These are phyloP conservation scores for Golubevia pallescens DNA, from an alignment of 1,284 basidiomycete species.

Conservation along the genomic window DNA sequence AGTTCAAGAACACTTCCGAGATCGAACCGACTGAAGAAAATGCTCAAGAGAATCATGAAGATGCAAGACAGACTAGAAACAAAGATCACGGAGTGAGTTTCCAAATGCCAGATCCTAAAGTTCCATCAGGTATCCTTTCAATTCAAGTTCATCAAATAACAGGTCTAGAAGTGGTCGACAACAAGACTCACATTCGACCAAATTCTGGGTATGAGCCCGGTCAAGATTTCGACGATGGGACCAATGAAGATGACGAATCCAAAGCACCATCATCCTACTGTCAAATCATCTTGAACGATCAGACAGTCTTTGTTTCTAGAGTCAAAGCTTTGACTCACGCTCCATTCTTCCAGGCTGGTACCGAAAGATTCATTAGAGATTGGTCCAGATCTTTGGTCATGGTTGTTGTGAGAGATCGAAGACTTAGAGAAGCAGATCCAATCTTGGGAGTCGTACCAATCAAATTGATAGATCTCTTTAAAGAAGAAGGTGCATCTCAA, in stretches of 20 bases:
- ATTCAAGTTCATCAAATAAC: slow-evolving; percentile 37
- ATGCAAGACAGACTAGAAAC: slow-evolving; percentile 21
- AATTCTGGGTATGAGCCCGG: slow-evolving; percentile 52
- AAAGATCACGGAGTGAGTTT: slow-evolving; percentile 23
- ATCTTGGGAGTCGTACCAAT: slow-evolving; percentile 40
- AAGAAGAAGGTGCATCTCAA: slow-evolving; percentile 18
- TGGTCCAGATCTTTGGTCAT: slow-evolving; percentile 66
- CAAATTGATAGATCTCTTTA: slow-evolving; percentile 32
- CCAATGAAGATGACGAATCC: slow-evolving; percentile 23
- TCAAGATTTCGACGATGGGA: slow-evolving; percentile 24
- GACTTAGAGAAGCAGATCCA: slow-evolving; percentile 62
- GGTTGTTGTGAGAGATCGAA: slow-evolving; percentile 66
- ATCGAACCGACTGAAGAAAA: not conserved
- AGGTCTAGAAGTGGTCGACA: slow-evolving; percentile 61
- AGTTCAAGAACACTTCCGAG: slow-evolving; percentile 5
- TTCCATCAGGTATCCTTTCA: slow-evolving; percentile 30
- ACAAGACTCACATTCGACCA: slow-evolving; percentile 47
- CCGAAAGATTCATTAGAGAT: slow-evolving; percentile 67
- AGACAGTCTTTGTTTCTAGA: slow-evolving; percentile 65
- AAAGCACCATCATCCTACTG: slow-evolving; percentile 56
- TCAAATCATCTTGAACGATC: slow-evolving; percentile 67
- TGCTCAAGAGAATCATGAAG: slow-evolving; percentile 6
- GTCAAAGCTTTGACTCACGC: slow-evolving; percentile 65
- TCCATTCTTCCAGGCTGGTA: slow-evolving; percentile 67
- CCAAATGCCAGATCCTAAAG: slow-evolving; percentile 22